Conservation (phyloP, 352 stramenopile species). For the Phytophthora quininea region DNA sequence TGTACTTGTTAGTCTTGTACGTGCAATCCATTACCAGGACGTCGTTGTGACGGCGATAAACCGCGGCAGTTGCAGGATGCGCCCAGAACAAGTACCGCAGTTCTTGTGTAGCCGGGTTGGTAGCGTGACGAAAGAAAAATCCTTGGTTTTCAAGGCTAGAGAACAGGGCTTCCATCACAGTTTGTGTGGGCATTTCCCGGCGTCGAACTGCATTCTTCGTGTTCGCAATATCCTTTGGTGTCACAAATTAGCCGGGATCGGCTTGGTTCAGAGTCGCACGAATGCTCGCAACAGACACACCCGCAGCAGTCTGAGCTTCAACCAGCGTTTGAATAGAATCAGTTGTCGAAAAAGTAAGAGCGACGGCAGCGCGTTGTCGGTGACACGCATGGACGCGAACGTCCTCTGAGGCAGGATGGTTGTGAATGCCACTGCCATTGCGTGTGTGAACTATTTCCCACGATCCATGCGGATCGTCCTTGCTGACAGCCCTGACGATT, state of each 20-base stretch:
- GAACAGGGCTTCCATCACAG: slow-evolving; percentile 10
- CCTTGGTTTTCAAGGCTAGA: not conserved
- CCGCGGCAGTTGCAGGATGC: not conserved
- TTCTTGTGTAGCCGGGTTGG: slow-evolving; percentile 11
- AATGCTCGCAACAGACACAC: slow-evolving; percentile 20
- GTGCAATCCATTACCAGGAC: slow-evolving; percentile 21
- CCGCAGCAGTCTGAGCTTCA: slow-evolving; percentile 14
- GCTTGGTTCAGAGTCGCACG: slow-evolving; percentile 6
- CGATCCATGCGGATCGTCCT: not conserved
- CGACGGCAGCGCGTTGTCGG: not conserved
- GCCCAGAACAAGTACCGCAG: slow-evolving; percentile 17
- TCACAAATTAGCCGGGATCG: slow-evolving; percentile 10
- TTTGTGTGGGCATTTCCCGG: slow-evolving; percentile 6
- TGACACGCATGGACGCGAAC: not conserved
- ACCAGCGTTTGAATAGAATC: slow-evolving; percentile 4
- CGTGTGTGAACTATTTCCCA: not conserved
- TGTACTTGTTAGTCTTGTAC: slow-evolving; percentile 25
- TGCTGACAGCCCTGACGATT: not conserved
- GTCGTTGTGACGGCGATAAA: slow-evolving; percentile 15
- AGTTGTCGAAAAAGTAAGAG: not conserved
- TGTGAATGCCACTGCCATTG: not conserved
- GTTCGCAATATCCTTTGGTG: slow-evolving; percentile 20
- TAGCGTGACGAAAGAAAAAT: slow-evolving; percentile 12
- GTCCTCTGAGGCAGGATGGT: not conserved
- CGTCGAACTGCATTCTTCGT: slow-evolving; percentile 5